Base-by-base conservation (phyloP, 1,284 basidiomycete species). In the Phlebopus sp. region DNA sequence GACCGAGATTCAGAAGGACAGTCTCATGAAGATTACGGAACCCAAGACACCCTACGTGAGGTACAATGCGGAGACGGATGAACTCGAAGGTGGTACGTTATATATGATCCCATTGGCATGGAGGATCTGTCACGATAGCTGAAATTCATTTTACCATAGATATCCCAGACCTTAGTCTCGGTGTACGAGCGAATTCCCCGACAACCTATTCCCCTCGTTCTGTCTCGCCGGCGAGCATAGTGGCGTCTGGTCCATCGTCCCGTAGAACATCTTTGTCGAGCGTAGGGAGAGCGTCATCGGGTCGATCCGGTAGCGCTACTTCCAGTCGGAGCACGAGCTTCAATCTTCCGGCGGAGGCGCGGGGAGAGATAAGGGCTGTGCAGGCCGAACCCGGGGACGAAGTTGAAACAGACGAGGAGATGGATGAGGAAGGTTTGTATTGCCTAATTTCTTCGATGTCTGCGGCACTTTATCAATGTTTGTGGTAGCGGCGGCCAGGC, bases 11-110 rank as follows among this genome's bases (percentile, higher is more conserved):
- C 83, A 89, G 74, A 93, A 94, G 69, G 92, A 95, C 62, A 92
- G 90, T 57, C 74, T 92, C 62, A 96, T 95, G 92, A 96, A 94
- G 81, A 96, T 96, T 63, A 92, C 90, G 4, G 92, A 96, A 64
- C 92, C 92, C 43, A 96, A 96, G 79, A 96, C 92, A n/a, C 92
- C 92, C 0, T 96, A 88, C 69, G 92, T 96, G 44, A 77, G 90
- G 53, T 93, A 94, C 67, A 90, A 94, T 59, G 80, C 90, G 0
- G 84, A 89, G 66, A 88, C 87, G 36, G 92, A 94, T 64, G 78
- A 81, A 47, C 71, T 93, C 37, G 88, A 91, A 67, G 81, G 85
- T 60, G 82, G 89, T 88, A 43, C 58, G 86, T 76, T 35, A 5
- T 10, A 5, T 21, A 47, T 3, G 13, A 30, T 36, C 17, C 37